Percentiles rank a stretch among this genome's conserved stretches.
These are phyloP conservation scores for Neonectria faginata DNA, from an alignment of 2,329 filamentous ascomycete genomes.

Conservation along the genomic window DNA sequence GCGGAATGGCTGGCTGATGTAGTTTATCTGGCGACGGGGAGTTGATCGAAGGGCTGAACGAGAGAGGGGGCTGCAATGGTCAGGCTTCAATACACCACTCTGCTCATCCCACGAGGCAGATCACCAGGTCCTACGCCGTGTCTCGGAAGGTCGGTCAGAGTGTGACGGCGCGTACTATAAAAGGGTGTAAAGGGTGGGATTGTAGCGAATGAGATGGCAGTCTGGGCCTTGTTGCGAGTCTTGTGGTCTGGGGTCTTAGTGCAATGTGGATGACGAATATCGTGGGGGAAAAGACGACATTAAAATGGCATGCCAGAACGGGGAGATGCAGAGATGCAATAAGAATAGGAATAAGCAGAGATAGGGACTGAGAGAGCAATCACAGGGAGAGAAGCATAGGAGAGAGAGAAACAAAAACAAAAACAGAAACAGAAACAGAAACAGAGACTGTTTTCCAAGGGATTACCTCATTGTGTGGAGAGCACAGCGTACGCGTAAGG, in stretches of 20 bases:
- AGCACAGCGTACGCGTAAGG: constrained; percentile 7
- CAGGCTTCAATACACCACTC: constrained; percentile 5
- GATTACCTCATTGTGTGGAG: constrained; percentile 7
- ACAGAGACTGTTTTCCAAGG: background rate
- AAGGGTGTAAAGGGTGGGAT: constrained; percentile 22
- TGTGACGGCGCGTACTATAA: constrained; percentile 15
- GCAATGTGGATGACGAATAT: constrained; percentile 44
- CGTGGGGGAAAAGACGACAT: constrained; percentile 45
- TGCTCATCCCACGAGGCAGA: constrained; percentile 20
- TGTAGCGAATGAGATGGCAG: constrained; percentile 33
- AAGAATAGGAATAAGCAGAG: background rate
- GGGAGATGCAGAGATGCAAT: constrained; percentile 1
- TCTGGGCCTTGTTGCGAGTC: constrained; percentile 21
- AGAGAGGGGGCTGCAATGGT: constrained; percentile 2
- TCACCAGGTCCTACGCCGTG: constrained; percentile 27
- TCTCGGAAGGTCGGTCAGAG: constrained; percentile 30
- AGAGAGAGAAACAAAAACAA: background rate
- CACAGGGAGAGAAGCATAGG: background rate
- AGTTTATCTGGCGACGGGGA: constrained; percentile 22
- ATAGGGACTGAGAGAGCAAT: background rate
- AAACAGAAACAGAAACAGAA: background rate
- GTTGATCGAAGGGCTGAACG: constrained; percentile 16
- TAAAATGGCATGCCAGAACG: background rate
- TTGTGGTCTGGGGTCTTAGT: constrained; percentile 32
- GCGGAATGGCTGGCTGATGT: constrained; percentile 4